Percentiles rank a stretch among this genome's conserved stretches.
phyloP scores from a whole-genome alignment of 345 rosid species.

The Murraya paniculata region DNA sequence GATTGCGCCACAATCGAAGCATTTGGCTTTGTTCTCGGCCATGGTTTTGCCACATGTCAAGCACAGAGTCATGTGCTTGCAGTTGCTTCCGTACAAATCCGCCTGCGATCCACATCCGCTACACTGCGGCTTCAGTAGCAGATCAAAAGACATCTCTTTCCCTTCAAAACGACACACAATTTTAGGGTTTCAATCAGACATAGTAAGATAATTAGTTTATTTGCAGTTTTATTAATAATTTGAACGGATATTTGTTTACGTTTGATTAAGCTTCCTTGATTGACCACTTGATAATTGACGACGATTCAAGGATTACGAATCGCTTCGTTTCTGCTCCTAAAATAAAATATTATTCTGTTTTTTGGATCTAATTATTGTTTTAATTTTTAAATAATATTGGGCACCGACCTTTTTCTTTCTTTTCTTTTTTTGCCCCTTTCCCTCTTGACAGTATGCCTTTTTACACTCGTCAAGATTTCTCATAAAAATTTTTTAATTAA shows the following conservation, averaged over 20 bases:
- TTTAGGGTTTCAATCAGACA: not conserved
- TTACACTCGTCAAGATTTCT: too few species aligned
- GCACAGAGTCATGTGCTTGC: conserved; percentile 95
- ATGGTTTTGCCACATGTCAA: conserved; percentile 82
- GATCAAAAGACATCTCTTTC: conserved; percentile 61
- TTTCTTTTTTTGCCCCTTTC: too few species aligned
- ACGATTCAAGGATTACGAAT: not conserved
- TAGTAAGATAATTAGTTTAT: not conserved
- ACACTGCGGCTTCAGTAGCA: conserved; percentile 69
- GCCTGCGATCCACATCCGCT: conserved; percentile 67
- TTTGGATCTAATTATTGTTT: too few species aligned
- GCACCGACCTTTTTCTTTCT: too few species aligned
- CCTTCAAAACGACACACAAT: not conserved
- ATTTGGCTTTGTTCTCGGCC: conserved; percentile 76
- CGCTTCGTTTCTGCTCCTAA: not conserved
- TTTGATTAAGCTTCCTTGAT: not conserved
- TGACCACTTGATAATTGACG: not conserved
- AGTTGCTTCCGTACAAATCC: conserved; percentile 83
- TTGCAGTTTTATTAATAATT: not conserved
- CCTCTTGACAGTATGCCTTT: too few species aligned
- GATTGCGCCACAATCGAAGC: conserved; percentile 74
- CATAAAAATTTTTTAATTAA: too few species aligned
- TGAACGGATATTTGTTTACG: not conserved
- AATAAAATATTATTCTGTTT: too few species aligned
- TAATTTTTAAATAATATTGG: too few species aligned